Base-by-base conservation (phyloP, 139 green algal species). In the Asterochloris sp. region DNA sequence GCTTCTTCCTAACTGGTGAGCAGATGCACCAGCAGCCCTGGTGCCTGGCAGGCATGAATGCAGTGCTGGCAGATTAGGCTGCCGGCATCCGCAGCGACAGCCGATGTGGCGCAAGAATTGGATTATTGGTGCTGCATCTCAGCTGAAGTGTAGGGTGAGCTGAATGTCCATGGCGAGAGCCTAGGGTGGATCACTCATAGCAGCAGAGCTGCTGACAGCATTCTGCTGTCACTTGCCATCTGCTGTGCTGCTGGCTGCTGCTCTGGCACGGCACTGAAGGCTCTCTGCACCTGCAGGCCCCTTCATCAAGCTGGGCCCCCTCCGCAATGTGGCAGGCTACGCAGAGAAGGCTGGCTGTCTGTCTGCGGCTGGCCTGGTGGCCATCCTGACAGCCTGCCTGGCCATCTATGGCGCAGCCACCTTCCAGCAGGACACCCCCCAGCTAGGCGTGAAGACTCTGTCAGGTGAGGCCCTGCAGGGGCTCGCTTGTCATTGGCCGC, bases 271-370 rank as follows among this genome's bases (percentile, higher is more conserved):
- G 38, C 38, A 54, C 38, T 54, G 38, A 54, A 6, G 38, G 38
- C 38, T 54, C 38, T 54, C 38, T 11, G 14, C 15, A 15, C 69
- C 28, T 68, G 64, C 76, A 69, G 97, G 97, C 75, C 97, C 97
- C 81, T 99, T 99, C 95, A 98, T 98, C 92, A 98, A 98, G 94
- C 90, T 97, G 54, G 95, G 95, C 62, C 95, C 95, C 26, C 92
- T 98, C 28, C 91, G 95, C 81, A 92, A 94, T 83, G 86, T 96
- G n/a, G 85, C 89, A 68, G 89, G 87, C 77, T 84, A 91, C 13
- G 93, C 95, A 75, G 93, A 98, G 88, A 89, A 94, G 62, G 91
- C 93, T 24, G 97, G 97, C 78, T 95, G 89, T 89, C 78, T 97
- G 26, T 95, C 93, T 26, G 95, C 90, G 38, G 97, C 93, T 78